Evolutionary conservation across 441 rosid species (phyloP).

Genomic region (Gossypium lobatum): DNA sequence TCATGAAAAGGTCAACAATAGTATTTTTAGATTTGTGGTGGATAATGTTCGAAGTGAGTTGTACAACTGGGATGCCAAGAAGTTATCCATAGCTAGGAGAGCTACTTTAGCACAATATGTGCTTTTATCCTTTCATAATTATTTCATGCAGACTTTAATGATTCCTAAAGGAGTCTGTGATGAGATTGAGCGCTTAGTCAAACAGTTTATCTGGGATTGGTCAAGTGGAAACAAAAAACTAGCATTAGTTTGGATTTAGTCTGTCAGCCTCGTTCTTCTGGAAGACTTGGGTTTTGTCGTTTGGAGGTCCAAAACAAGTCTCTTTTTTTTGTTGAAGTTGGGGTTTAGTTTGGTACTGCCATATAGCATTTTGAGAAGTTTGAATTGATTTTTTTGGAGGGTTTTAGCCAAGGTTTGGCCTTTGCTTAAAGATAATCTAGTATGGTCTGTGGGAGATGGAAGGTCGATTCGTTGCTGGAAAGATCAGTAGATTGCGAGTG

Average conservation of each 20-base stretch:
- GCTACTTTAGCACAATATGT: background rate
- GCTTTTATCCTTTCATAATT: background rate
- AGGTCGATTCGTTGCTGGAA: background rate
- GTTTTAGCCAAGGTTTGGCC: background rate
- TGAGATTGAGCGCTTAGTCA: background rate
- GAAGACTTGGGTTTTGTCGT: background rate
- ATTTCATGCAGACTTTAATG: background rate
- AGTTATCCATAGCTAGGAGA: background rate
- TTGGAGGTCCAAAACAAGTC: too few relatives aligned
- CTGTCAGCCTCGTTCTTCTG: background rate
- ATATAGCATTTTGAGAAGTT: background rate
- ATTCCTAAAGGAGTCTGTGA: background rate
- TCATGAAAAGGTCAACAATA: background rate
- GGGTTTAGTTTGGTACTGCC: too few relatives aligned
- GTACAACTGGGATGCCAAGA: background rate
- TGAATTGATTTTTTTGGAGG: background rate
- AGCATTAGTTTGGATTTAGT: background rate
- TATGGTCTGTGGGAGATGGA: background rate
- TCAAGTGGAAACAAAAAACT: background rate
- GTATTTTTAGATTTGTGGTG: background rate
- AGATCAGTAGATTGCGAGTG: background rate
- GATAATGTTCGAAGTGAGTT: background rate
- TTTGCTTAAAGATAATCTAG: too few relatives aligned
- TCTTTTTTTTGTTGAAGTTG: too few relatives aligned
- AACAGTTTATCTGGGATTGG: background rate